These are phyloP conservation scores for Cytospora schulzeri DNA, from an alignment of 2,329 filamentous ascomycete genomes.

Conservation along the genomic window DNA sequence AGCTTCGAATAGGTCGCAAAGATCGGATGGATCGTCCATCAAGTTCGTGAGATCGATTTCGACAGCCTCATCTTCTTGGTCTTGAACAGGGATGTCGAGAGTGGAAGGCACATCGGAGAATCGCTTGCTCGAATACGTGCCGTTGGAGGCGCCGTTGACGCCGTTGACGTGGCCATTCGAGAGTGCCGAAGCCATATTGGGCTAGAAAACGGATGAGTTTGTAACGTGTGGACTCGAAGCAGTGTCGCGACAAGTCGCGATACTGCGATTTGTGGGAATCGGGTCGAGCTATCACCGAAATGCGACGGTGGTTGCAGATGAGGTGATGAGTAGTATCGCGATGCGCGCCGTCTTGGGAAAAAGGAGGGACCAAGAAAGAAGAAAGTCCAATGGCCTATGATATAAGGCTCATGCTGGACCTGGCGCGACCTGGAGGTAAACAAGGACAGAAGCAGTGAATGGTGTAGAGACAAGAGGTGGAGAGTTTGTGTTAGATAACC, in stretches of 20 bases:
- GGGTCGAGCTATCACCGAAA: slow-evolving; percentile 6
- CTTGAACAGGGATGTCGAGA: slow-evolving; percentile 68
- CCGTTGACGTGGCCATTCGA: slow-evolving; percentile 51
- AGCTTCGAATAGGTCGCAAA: slow-evolving; percentile 93
- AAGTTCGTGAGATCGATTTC: slow-evolving; percentile 92
- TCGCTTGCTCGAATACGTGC: slow-evolving; percentile 52
- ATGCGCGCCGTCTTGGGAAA: slow-evolving; percentile 3
- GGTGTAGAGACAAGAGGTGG: not conserved
- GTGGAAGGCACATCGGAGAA: slow-evolving; percentile 67
- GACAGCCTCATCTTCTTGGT: slow-evolving; percentile 73
- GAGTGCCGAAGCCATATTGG: slow-evolving; percentile 44
- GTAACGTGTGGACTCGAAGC: not conserved
- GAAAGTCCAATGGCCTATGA: slow-evolving; percentile 11
- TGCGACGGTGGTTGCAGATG: slow-evolving; percentile 1
- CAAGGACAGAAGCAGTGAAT: not conserved
- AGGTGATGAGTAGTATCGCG: slow-evolving; percentile 3
- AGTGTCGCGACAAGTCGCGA: not conserved
- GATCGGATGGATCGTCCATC: slow-evolving; percentile 89
- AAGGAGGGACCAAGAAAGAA: not conserved
- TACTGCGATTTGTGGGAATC: slow-evolving; percentile 3
- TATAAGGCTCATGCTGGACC: slow-evolving; percentile 16
- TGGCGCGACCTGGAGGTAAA: not conserved
- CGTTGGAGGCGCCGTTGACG: slow-evolving; percentile 41
- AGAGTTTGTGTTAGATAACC: not conserved
- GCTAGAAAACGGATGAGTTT: slow-evolving; percentile 33